Base-by-base conservation (phyloP, 768 basidiomycete genomes). In the Kwoniella newhampshirensis region DNA sequence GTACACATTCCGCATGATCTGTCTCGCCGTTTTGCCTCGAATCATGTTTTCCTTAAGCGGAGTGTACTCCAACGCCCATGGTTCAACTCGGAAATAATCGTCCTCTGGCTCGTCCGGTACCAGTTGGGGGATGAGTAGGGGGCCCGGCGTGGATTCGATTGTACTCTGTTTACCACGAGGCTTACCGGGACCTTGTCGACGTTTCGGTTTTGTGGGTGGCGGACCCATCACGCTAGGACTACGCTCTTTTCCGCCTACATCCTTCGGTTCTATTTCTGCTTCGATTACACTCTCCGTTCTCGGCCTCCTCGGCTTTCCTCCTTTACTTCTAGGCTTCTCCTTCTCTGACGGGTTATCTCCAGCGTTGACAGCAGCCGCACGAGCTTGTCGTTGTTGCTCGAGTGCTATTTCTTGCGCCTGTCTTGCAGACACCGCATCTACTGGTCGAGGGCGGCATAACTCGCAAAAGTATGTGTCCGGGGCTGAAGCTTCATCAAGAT, bases 401-500 rank as follows among this genome's bases (percentile, higher is more conserved):
- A 50, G 45, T 57, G 57, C 20, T 20, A 32, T 18, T 25, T 62
- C 39, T 48, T 67, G 62, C 11, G 47, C 21, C 23, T 48, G 43
- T 30, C 54, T 36, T 13, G 71, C 68, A 17, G 26, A 28, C 9
- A 25, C 53, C 41, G 62, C 59, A 49, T 73, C 68, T 30, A 63
- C 53, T 20, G 60, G 59, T 51, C 68, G 48, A 4, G 85, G 81
- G 54, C 80, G 76, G 67, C 88, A 89, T 4, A 80, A 68, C 81
- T 87, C 88, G 75, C 91, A 96, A 39, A 66, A 67, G 37, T 66
- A 76, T 1, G 63, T 58, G 20, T 69, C 63, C 12, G 71, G 70
- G 9, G 67, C 66, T 21, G 77, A 76, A 81, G 87, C 91, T 54
- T 85, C 82, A 44, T 91, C 88, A 13, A 57, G 48, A 47, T 79